Evolutionary conservation across 176 grass and related monocot species (phyloP).

Genomic region (Oryza nivara): DNA sequence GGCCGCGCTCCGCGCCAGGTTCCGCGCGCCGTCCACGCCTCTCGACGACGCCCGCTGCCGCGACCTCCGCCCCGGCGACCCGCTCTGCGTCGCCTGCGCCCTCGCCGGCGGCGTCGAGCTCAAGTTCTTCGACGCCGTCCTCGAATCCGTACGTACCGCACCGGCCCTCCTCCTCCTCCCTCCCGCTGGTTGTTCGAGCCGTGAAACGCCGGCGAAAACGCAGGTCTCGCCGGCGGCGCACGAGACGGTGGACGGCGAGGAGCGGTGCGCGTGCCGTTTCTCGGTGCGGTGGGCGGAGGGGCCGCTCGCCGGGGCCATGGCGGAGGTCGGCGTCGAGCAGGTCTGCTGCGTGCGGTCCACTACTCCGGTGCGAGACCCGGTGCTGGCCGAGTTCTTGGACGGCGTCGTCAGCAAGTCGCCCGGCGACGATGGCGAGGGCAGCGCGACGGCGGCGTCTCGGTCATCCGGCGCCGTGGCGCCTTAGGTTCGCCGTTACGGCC

Average conservation of each 20-base stretch:
- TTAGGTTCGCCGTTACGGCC: not conserved
- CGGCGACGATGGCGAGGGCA: not conserved
- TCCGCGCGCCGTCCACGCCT: not conserved
- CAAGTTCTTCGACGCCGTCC: constrained; percentile 51
- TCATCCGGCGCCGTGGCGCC: not conserved
- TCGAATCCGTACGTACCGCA: constrained; percentile 44
- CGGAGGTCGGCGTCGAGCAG: constrained; percentile 30
- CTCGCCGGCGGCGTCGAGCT: not conserved
- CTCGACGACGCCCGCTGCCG: constrained; percentile 53
- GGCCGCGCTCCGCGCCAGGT: constrained; percentile 39
- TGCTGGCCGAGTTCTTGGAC: constrained; percentile 43
- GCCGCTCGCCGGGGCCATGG: not conserved
- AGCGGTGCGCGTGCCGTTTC: constrained; percentile 50
- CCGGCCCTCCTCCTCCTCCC: not conserved
- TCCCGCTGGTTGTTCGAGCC: not conserved
- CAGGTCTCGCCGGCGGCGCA: constrained; percentile 31
- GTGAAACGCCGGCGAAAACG: not conserved
- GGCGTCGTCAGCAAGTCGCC: constrained; percentile 9
- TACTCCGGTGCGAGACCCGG: constrained; percentile 34
- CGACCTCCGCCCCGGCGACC: constrained; percentile 35
- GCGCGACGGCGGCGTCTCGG: not conserved
- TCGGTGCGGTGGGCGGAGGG: constrained; percentile 36
- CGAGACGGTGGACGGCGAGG: constrained; percentile 28
- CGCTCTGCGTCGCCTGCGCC: constrained; percentile 44
- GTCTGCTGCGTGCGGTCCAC: constrained; percentile 37